Percentiles rank a stretch among this genome's conserved stretches.
Conservation (phyloP, 768 basidiomycete genomes). For the Lactarius sanguifluus region DNA sequence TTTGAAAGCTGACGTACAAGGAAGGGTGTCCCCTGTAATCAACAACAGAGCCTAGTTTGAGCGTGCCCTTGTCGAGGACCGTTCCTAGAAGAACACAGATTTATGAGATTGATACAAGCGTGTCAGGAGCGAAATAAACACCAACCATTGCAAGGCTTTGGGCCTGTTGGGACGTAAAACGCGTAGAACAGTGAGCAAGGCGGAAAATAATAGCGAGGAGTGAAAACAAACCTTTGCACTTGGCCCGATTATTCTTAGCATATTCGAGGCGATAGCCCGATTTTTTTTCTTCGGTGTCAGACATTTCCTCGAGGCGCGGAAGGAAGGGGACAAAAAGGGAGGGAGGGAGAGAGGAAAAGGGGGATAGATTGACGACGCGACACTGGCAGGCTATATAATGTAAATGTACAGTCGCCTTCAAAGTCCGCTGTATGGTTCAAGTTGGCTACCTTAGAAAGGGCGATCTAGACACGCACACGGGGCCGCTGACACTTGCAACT, state of each 20-base stretch:
- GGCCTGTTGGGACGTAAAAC: constrained; percentile 47
- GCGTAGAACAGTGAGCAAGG: constrained; percentile 32
- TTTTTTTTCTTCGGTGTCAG: constrained; percentile 46
- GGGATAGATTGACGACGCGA: constrained; percentile 28
- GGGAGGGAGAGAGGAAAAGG: constrained; percentile 31
- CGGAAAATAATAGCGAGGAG: constrained; percentile 32
- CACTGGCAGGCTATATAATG: constrained; percentile 27
- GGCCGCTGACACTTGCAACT: not conserved
- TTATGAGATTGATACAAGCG: constrained; percentile 30
- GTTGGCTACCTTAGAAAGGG: constrained; percentile 25
- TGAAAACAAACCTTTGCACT: constrained; percentile 68
- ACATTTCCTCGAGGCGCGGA: constrained; percentile 35
- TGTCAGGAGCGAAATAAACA: constrained; percentile 11
- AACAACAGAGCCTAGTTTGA: constrained; percentile 73
- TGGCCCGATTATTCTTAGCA: constrained; percentile 61
- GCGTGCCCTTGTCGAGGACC: constrained; percentile 63
- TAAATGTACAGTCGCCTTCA: constrained; percentile 32
- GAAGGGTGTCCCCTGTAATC: constrained; percentile 68
- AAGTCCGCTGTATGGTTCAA: constrained; percentile 38
- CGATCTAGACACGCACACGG: constrained; percentile 21
- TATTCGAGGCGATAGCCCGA: constrained; percentile 80
- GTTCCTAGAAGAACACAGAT: constrained; percentile 49
- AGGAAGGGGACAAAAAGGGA: constrained; percentile 20
- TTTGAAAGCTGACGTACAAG: constrained; percentile 50
- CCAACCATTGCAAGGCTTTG: constrained; percentile 74